Evolutionary conservation across 495 filamentous ascomycete genomes (phyloP).

Genomic region (Neurospora discreta): DNA sequence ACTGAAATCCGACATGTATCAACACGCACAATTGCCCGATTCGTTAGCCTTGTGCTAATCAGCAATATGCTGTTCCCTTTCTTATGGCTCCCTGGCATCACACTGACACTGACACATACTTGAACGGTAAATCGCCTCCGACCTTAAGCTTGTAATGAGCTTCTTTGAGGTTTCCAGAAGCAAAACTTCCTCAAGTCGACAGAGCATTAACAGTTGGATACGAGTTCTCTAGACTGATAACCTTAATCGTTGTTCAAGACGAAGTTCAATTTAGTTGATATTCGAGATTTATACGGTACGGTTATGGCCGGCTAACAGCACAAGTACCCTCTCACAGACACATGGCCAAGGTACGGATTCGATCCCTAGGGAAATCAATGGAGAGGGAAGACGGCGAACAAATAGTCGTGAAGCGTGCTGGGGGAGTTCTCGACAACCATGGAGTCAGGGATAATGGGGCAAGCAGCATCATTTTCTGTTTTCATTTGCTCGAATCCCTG

Average conservation of each 20-base stretch:
- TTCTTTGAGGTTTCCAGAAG: background rate
- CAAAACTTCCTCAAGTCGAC: background rate
- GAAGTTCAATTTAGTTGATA: background rate
- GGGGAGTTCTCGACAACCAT: background rate
- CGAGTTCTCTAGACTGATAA: background rate
- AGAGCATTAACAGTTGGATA: background rate
- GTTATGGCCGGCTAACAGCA: background rate
- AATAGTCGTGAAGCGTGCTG: background rate
- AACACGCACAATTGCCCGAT: background rate
- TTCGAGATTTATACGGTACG: background rate
- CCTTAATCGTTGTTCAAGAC: background rate
- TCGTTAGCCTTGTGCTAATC: background rate
- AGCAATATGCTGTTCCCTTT: background rate
- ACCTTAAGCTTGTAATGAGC: background rate
- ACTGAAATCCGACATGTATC: background rate
- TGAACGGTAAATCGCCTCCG: background rate
- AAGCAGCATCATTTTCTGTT: background rate
- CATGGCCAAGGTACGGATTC: background rate
- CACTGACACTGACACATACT: background rate
- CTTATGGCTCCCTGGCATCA: background rate
- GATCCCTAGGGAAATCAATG: background rate
- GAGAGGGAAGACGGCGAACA: background rate
- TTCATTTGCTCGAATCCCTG: background rate
- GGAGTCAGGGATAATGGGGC: background rate
- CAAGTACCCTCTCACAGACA: background rate